Evolutionary conservation across 2,329 filamentous ascomycete species (phyloP).

Genomic region (Stachybotrys elegans): DNA sequence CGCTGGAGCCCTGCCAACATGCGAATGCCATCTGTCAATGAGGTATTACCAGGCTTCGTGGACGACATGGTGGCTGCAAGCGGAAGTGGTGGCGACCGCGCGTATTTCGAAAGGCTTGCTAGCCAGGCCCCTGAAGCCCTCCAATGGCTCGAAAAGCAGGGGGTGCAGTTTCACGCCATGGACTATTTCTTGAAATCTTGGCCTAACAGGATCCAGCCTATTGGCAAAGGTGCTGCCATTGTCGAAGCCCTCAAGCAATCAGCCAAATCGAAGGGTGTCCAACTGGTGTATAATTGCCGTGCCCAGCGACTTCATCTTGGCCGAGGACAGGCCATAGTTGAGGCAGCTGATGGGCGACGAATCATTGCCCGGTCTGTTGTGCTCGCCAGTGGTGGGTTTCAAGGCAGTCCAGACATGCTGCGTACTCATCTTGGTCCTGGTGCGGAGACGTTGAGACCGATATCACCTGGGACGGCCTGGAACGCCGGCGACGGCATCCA

Average conservation of each 20-base stretch:
- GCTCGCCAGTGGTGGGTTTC: constrained; percentile 8
- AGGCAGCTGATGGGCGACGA: constrained; percentile 8
- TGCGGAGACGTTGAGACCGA: constrained; percentile 8
- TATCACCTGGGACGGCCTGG: constrained; percentile 8
- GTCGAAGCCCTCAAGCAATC: constrained; percentile 8
- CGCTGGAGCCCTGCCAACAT: constrained; percentile 8
- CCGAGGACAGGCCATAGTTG: constrained; percentile 8
- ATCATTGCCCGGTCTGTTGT: constrained; percentile 8
- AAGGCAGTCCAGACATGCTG: constrained; percentile 8
- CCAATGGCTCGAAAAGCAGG: constrained; percentile 8
- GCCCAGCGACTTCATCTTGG: constrained; percentile 8
- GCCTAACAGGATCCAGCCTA: constrained; percentile 8
- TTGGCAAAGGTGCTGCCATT: constrained; percentile 9
- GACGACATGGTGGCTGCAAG: constrained; percentile 8
- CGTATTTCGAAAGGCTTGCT: constrained; percentile 8
- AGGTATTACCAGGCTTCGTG: constrained; percentile 8
- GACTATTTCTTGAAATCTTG: constrained; percentile 9
- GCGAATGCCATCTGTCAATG: constrained; percentile 8
- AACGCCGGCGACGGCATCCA: constrained; percentile 8
- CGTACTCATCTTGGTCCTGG: constrained; percentile 8
- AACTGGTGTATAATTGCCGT: constrained; percentile 9
- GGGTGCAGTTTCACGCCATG: constrained; percentile 8
- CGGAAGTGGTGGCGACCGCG: constrained; percentile 8
- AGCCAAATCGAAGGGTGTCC: constrained; percentile 8
- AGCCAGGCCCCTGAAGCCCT: constrained; percentile 8